Percentiles rank a stretch among this genome's conserved stretches.
Evolutionary conservation across 352 stramenopile species (phyloP).

Genomic region (Phytophthora pluvialis): DNA sequence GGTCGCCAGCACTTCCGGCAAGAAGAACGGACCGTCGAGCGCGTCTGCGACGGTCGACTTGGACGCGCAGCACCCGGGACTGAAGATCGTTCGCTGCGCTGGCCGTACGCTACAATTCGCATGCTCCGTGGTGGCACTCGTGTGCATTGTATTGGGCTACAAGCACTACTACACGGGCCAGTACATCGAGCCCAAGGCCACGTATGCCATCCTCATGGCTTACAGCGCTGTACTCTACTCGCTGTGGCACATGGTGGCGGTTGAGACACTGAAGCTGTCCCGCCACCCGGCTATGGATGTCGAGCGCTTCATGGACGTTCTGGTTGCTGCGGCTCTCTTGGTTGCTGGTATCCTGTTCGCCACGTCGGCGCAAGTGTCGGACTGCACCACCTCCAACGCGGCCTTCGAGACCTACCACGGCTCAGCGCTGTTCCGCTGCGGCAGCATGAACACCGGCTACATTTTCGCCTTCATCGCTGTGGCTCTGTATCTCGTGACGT

Average conservation of each 20-base stretch:
- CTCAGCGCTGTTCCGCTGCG: conserved; percentile 46
- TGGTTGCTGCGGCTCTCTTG: conserved; percentile 39
- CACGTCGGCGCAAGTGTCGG: conserved; percentile 37
- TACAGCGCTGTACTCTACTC: conserved; percentile 53
- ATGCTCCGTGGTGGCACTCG: conserved; percentile 36
- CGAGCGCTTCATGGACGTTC: conserved; percentile 42
- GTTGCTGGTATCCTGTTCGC: conserved; percentile 47
- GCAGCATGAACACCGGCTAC: conserved; percentile 45
- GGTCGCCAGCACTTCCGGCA: conserved; percentile 33
- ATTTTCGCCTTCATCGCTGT: conserved; percentile 51
- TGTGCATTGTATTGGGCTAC: conserved; percentile 44
- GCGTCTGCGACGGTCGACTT: conserved; percentile 17
- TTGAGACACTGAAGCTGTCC: conserved; percentile 50
- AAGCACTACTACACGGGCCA: conserved; percentile 55
- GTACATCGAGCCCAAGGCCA: conserved; percentile 50
- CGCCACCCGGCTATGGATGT: conserved; percentile 37
- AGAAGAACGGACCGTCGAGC: conserved; percentile 28
- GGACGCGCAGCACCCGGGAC: conserved; percentile 34
- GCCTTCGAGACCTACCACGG: conserved; percentile 40
- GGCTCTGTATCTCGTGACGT: conserved; percentile 40
- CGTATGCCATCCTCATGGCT: conserved; percentile 48
- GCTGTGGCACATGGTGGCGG: conserved; percentile 48
- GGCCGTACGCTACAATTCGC: conserved; percentile 44
- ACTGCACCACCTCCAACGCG: conserved; percentile 44
- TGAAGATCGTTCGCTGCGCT: conserved; percentile 39